Conservation (phyloP, 306 rosid genomes). For the Casuarina cunninghamiana region DNA sequence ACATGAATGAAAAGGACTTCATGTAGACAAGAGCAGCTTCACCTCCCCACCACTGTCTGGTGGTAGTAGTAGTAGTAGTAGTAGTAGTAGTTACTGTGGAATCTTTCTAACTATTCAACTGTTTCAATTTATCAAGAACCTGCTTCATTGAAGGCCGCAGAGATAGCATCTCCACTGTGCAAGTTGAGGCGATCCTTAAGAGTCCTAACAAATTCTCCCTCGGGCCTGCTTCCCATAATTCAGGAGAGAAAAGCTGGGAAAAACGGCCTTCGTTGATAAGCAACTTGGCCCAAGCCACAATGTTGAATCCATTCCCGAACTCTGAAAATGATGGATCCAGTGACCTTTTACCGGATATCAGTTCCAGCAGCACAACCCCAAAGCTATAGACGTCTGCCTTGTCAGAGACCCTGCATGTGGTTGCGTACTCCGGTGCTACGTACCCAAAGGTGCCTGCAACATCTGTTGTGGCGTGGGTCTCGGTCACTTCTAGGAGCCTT, state of each 20-base stretch:
- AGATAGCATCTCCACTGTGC: constrained; percentile 49
- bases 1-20: constrained; percentile 5
- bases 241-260: constrained; percentile 43
- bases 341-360: constrained; percentile 65
- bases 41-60: constrained; percentile 13
- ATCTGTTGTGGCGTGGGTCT: constrained; percentile 75
- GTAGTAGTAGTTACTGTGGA: constrained; percentile 3
- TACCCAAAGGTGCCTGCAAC: constrained; percentile 81
- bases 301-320: constrained; percentile 68
- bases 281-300: constrained; percentile 69
- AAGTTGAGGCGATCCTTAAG: constrained; percentile 44
- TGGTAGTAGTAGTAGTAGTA: constrained; percentile 6
- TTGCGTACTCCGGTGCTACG: constrained; percentile 79
- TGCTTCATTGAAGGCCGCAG: constrained; percentile 51
- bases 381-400: constrained; percentile 72
- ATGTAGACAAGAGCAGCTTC: constrained; percentile 21
- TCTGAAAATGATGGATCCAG: constrained; percentile 68
- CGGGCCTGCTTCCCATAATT: constrained; percentile 55
- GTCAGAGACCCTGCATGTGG: constrained; percentile 68
- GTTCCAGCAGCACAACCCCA: constrained; percentile 66
- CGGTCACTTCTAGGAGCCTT: constrained; percentile 63
- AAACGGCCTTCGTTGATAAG: constrained; percentile 44
- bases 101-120: constrained; percentile 35
- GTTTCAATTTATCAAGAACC: constrained; percentile 53
- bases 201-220: constrained; percentile 43